Conservation (phyloP, 2,329 filamentous ascomycete genomes). For the Pyrenochaeta sp. region DNA sequence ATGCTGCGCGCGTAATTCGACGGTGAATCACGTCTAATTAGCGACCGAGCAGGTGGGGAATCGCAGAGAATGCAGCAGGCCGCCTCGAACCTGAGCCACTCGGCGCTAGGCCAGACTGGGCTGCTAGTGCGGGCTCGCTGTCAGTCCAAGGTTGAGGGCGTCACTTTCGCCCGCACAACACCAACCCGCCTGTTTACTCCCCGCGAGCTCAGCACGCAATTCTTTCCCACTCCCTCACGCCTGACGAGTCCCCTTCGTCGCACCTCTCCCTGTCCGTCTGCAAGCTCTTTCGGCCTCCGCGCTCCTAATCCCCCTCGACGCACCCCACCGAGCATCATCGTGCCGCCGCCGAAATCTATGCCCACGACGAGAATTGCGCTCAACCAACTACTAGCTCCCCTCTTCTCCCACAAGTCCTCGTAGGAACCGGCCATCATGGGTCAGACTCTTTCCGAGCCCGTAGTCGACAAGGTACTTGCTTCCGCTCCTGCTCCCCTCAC, state of each 20-base stretch:
- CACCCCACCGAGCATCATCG: slow-evolving; percentile 36
- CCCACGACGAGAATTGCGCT: slow-evolving; percentile 29
- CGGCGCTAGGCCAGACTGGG: slow-evolving; percentile 12
- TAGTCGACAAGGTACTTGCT: slow-evolving; percentile 93
- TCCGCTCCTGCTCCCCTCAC: slow-evolving; percentile 32
- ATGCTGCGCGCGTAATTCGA: slow-evolving; percentile 8
- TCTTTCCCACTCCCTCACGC: slow-evolving; percentile 10
- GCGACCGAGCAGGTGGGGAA: slow-evolving; percentile 16
- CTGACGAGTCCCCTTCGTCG: slow-evolving; percentile 1
- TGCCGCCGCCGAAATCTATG: slow-evolving; percentile 44
- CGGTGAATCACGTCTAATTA: slow-evolving; percentile 2
- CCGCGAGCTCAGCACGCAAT: slow-evolving; percentile 30
- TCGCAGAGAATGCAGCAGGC: slow-evolving; percentile 25
- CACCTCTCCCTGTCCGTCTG: slow-evolving; percentile 7
- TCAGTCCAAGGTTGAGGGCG: slow-evolving; percentile 14
- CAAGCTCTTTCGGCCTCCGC: slow-evolving; percentile 7
- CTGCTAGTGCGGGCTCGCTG: slow-evolving; percentile 13
- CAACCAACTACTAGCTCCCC: slow-evolving; percentile 27
- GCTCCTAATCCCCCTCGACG: slow-evolving; percentile 11
- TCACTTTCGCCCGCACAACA: slow-evolving; percentile 25
- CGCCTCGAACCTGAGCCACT: slow-evolving; percentile 21
- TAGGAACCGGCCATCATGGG: slow-evolving; percentile 70
- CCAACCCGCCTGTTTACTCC: slow-evolving; percentile 24
- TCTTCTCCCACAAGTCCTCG: slow-evolving; percentile 30
- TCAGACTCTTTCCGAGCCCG: slow-evolving; percentile 98